Conservation (phyloP, 1,284 basidiomycete genomes). For the Marasmius fiardii region DNA sequence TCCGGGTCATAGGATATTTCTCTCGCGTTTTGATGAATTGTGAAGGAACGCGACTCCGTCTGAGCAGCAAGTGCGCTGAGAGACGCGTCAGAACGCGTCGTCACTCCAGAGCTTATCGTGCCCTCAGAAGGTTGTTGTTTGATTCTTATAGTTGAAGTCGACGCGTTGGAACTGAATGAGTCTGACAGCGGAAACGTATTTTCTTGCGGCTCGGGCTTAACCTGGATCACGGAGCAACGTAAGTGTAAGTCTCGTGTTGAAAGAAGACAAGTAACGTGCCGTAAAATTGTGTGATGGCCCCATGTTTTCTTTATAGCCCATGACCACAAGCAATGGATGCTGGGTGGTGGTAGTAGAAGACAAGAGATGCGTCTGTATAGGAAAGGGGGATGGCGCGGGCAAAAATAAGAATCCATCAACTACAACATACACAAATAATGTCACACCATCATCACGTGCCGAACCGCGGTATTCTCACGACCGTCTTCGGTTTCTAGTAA, state of each 20-base stretch:
- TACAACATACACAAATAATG: too few relatives aligned
- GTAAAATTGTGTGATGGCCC: conserved; percentile 1
- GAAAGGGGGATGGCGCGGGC: too few relatives aligned
- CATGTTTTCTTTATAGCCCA: conserved; percentile 29
- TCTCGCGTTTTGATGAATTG: conserved; percentile 24
- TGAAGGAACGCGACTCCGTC: conserved; percentile 20
- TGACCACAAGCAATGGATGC: conserved; percentile 2
- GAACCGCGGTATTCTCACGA: too few relatives aligned
- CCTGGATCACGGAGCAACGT: conserved; percentile 13
- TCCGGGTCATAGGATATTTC: conserved; percentile 52
- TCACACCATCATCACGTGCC: too few relatives aligned
- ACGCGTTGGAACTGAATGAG: conserved; percentile 18
- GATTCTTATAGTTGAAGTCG: conserved; percentile 5
- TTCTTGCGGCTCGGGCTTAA: conserved; percentile 44
- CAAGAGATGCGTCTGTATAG: background rate
- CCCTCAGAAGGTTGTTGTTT: conserved; percentile 12
- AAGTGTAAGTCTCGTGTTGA: background rate
- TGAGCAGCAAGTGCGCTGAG: background rate
- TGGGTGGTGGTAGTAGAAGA: background rate
- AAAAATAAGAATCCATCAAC: too few relatives aligned
- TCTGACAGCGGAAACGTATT: conserved; percentile 19
- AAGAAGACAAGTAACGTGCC: conserved; percentile 7
- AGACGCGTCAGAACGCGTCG: conserved; percentile 7
- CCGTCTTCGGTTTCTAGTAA: too few relatives aligned
- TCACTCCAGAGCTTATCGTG: conserved; percentile 11